Conservation (phyloP, 2,329 filamentous ascomycete genomes). For the Beauveria varroae region DNA sequence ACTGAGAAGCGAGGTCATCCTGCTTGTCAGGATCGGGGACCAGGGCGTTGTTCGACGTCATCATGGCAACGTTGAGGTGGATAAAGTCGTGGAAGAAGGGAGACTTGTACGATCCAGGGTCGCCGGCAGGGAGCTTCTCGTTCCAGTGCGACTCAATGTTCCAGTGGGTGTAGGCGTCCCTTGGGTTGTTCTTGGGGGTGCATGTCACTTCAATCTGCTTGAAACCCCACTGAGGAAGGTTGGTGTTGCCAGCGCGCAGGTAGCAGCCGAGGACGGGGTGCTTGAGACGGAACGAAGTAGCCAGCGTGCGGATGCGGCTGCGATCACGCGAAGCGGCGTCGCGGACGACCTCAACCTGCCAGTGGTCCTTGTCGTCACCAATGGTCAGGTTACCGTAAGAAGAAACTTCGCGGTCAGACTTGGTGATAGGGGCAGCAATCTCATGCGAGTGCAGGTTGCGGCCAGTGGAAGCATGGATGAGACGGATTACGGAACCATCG, state of each 20-base stretch:
- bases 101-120: slow-evolving; percentile 89
- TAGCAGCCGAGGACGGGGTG: slow-evolving; percentile 84
- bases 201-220: slow-evolving; percentile 99
- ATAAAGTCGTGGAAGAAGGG: slow-evolving; percentile 97
- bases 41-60: slow-evolving; percentile 98
- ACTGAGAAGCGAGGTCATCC: slow-evolving; percentile 90
- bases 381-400: slow-evolving; percentile 93
- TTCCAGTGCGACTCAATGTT: slow-evolving; percentile 95
- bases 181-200: slow-evolving; percentile 84
- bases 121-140: slow-evolving; percentile 80
- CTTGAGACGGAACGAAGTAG: slow-evolving; percentile 83
- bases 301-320: slow-evolving; percentile 81
- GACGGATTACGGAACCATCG: slow-evolving; percentile 70
- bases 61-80: slow-evolving; percentile 98
- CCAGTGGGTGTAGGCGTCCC: slow-evolving; percentile 96
- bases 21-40: slow-evolving; percentile 98
- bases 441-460: slow-evolving; percentile 95
- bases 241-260: slow-evolving; percentile 88
- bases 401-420: slow-evolving; percentile 87
- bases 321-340: slow-evolving; percentile 83
- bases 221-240: slow-evolving; percentile 98
- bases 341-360: slow-evolving; percentile 83
- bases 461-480: slow-evolving; percentile 92
- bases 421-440: slow-evolving; percentile 80
- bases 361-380: slow-evolving; percentile 96